A percentile compares a stretch with the other conserved stretches of the same genome.
Conservation (phyloP, 2,329 filamentous ascomycete genomes). For the Cladosporium cucumerinum region DNA sequence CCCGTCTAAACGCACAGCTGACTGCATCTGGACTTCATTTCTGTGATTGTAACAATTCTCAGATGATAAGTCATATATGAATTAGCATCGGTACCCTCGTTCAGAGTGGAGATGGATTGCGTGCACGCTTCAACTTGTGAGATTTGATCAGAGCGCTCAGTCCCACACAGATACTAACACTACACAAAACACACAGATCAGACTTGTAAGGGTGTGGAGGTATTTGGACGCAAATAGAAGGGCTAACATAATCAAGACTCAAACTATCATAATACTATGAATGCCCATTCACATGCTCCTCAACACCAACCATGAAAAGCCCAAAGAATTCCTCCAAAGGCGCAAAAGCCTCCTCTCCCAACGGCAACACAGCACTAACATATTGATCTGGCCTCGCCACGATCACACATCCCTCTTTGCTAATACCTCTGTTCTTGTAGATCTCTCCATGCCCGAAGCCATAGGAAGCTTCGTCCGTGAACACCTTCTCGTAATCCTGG, state of each 20-base stretch:
- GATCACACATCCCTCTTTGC: constrained; percentile 56
- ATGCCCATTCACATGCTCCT: not conserved
- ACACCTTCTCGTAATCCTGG: constrained; percentile 42
- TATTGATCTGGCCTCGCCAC: constrained; percentile 67
- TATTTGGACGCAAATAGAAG: not conserved
- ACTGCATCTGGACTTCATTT: not conserved
- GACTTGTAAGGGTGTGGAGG: too few relatives aligned
- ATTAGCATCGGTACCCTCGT: not conserved
- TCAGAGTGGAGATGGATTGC: not conserved
- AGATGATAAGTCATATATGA: not conserved
- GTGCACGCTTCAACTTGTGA: too few relatives aligned
- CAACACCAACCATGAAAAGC: constrained; percentile 26
- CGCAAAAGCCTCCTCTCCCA: constrained; percentile 22
- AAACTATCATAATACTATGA: not conserved
- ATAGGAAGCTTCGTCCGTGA: constrained; percentile 46
- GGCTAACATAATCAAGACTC: rapidly evolving
- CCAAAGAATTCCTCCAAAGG: constrained; percentile 31
- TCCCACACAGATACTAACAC: too few relatives aligned
- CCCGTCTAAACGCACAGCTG: not conserved
- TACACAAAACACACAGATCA: too few relatives aligned
- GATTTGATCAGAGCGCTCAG: too few relatives aligned
- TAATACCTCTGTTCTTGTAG: constrained; percentile 59
- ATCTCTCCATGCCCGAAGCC: constrained; percentile 38
- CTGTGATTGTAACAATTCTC: not conserved
- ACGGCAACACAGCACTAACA: constrained; percentile 41